phyloP scores from a whole-genome alignment of 768 basidiomycete genomes.

The Inosperma sp. region DNA sequence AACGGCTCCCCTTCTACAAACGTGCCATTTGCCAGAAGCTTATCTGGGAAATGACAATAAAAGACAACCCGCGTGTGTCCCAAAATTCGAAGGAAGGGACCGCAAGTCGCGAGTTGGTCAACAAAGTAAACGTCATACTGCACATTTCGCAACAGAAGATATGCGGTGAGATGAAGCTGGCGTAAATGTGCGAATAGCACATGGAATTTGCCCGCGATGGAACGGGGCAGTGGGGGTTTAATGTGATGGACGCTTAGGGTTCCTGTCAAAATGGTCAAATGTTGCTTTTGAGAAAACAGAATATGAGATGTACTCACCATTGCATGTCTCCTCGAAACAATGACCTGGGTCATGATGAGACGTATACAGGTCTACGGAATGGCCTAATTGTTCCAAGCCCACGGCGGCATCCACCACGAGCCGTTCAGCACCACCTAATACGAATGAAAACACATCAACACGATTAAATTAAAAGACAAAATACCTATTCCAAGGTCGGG shows the following conservation, averaged over 20 bases:
- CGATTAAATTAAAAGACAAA: constrained; percentile 15
- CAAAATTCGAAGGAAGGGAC: constrained; percentile 72
- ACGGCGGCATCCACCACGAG: constrained; percentile 94
- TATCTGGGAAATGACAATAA: constrained; percentile 98
- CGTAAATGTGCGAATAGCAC: constrained; percentile 85
- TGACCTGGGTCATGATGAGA: constrained; percentile 84
- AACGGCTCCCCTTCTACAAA: constrained; percentile 51
- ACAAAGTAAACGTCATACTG: constrained; percentile 85
- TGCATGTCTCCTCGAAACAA: constrained; percentile 90
- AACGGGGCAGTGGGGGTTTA: constrained; percentile 73
- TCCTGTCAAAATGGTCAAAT: constrained; percentile 41
- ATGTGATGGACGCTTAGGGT: constrained; percentile 73
- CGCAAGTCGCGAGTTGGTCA: constrained; percentile 90
- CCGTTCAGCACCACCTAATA: constrained; percentile 87
- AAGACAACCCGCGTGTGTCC: constrained; percentile 82
- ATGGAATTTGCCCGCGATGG: constrained; percentile 75
- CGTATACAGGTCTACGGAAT: constrained; percentile 85
- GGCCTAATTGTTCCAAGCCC: constrained; percentile 79
- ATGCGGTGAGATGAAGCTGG: constrained; percentile 74
- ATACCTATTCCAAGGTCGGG: constrained; percentile 93
- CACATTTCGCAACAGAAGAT: constrained; percentile 50
- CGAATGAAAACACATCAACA: constrained; percentile 5
- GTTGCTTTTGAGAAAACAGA: background rate
- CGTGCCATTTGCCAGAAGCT: constrained; percentile 73
- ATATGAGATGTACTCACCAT: constrained; percentile 54